These are phyloP conservation scores for Metschnikowia orientalis DNA, from an alignment of 805 yeast species.

Conservation along the genomic window DNA sequence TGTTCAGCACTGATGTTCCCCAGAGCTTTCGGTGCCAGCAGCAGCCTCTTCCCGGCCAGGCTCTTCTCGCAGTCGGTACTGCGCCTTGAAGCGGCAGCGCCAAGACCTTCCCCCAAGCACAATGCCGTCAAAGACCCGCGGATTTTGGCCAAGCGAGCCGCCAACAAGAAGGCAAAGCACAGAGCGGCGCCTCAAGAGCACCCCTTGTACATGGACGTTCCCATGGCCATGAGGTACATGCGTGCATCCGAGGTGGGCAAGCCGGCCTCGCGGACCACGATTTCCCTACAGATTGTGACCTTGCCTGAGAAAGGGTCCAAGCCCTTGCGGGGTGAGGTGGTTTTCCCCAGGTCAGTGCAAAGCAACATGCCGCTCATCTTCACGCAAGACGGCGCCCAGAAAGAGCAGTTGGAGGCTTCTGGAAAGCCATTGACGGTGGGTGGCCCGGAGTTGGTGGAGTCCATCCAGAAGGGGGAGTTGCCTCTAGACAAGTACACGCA, in stretches of 20 bases:
- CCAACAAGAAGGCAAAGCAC: conserved; percentile 11
- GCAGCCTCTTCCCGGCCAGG: conserved; percentile 7
- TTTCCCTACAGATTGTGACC: conserved; percentile 55
- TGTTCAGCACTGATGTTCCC: conserved; percentile 8
- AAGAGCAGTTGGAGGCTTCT: conserved; percentile 48
- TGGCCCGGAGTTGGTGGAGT: conserved; percentile 62
- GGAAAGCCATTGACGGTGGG: conserved; percentile 63
- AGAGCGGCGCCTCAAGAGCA: conserved; percentile 37
- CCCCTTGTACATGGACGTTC: conserved; percentile 69
- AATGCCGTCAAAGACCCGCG: conserved; percentile 15
- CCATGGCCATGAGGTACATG: conserved; percentile 68
- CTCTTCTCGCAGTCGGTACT: conserved; percentile 4
- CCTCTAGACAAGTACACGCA: conserved; percentile 57
- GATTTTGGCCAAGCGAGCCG: conserved; percentile 12
- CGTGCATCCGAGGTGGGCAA: conserved; percentile 92
- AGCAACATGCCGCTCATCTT: conserved; percentile 65
- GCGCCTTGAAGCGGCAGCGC: conserved; percentile 3
- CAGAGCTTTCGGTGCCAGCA: conserved; percentile 2
- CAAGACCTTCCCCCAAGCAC: conserved; percentile 18
- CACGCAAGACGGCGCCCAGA: conserved; percentile 51
- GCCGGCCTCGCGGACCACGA: conserved; percentile 63
- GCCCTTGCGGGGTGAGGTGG: conserved; percentile 65
- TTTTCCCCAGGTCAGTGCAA: conserved; percentile 69
- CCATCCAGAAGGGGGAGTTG: conserved; percentile 49
- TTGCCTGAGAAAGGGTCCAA: conserved; percentile 75